A percentile compares a stretch with the other conserved stretches of the same genome.
Conservation (phyloP, 2,329 filamentous ascomycete species). For the Hypoxylon sp. region DNA sequence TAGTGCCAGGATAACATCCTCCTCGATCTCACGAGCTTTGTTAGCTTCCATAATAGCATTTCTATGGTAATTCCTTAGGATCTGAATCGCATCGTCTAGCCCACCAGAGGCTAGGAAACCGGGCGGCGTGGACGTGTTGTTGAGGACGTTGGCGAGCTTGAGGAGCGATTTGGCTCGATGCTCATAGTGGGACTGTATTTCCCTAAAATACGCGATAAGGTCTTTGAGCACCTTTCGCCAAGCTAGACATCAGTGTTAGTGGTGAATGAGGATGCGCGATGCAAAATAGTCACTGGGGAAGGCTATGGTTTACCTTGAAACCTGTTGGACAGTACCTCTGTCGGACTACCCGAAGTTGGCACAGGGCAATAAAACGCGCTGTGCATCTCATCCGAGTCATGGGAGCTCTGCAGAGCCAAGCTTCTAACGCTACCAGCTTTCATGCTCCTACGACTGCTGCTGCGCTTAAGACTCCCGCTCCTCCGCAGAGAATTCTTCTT, state of each 20-base stretch:
- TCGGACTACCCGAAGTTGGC: slow-evolving; percentile 87
- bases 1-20: slow-evolving; percentile 89
- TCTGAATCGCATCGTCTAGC: slow-evolving; percentile 86
- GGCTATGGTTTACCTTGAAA: slow-evolving; percentile 78
- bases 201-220: slow-evolving; percentile 91
- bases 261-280: not conserved
- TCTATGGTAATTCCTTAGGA: slow-evolving; percentile 86
- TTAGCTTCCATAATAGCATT: slow-evolving; percentile 82
- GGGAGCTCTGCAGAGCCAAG: slow-evolving; percentile 76
- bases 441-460: slow-evolving; percentile 82
- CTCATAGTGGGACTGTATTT: slow-evolving; percentile 91
- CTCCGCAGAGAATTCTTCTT: slow-evolving; percentile 86
- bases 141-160: slow-evolving; percentile 86
- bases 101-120: slow-evolving; percentile 84
- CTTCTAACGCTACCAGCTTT: slow-evolving; percentile 89
- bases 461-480: slow-evolving; percentile 80
- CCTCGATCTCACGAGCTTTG: slow-evolving; percentile 91
- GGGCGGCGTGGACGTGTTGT: slow-evolving; percentile 80
- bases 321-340: slow-evolving; percentile 85
- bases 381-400: slow-evolving; percentile 77
- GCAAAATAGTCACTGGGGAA: slow-evolving; percentile 2
- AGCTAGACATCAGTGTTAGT: slow-evolving; percentile 62
- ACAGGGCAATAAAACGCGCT: slow-evolving; percentile 93
- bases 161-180: slow-evolving; percentile 82
- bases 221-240: slow-evolving; percentile 98